Evolutionary conservation across 75 land plant genomes (phyloP).

Genomic region (Gnetum montanum): DNA sequence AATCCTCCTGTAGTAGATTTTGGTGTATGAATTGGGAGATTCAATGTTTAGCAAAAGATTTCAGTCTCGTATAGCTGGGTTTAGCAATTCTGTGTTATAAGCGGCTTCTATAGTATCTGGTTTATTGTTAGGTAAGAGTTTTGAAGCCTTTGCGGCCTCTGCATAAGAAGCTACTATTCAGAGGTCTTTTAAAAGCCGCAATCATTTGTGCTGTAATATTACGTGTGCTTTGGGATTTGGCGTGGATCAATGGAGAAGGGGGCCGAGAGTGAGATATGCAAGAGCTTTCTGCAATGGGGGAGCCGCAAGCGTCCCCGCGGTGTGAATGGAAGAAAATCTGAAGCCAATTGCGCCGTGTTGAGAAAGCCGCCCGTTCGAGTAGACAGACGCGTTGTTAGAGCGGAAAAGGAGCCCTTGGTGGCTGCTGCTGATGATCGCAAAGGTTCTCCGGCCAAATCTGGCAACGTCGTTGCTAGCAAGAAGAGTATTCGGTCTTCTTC

Average conservation of each 20-base stretch:
- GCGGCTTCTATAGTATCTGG: too few relatives aligned
- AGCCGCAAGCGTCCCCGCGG: conserved; percentile 4
- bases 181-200: too few relatives aligned
- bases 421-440: neutral
- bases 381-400: conserved; percentile 1
- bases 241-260: neutral
- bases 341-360: neutral
- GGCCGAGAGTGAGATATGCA: neutral
- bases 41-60: too few relatives aligned
- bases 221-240: too few relatives aligned
- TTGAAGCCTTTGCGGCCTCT: too few relatives aligned
- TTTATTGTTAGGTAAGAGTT: too few relatives aligned
- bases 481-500: neutral
- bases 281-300: conserved; percentile 3
- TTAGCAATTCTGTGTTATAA: too few relatives aligned
- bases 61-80: too few relatives aligned
- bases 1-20: too few relatives aligned
- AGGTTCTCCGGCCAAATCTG: neutral
- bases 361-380: neutral
- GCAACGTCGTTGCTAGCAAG: neutral
- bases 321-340: conserved; percentile 3
- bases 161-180: too few relatives aligned
- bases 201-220: too few relatives aligned
- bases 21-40: too few relatives aligned
- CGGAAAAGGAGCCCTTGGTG: neutral